Evolutionary conservation across 805 yeast species (phyloP).

Genomic region (Ogataea glucozyma): DNA sequence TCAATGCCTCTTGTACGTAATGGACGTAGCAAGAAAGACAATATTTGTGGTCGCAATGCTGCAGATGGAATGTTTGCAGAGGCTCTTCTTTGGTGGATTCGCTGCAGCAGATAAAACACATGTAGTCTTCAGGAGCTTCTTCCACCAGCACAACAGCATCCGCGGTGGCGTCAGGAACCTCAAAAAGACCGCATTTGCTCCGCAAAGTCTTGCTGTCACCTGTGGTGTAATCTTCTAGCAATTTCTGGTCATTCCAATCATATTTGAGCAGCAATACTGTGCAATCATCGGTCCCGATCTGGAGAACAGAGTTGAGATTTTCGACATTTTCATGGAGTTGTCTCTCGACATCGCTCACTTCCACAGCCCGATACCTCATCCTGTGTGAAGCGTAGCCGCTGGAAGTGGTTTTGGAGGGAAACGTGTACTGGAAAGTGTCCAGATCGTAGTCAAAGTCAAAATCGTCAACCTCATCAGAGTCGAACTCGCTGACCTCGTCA

Average conservation of each 20-base stretch:
- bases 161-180: constrained; percentile 36
- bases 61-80: constrained; percentile 44
- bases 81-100: constrained; percentile 38
- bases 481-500: constrained; percentile 14
- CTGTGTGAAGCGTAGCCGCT: constrained; percentile 29
- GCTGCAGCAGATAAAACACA: constrained; percentile 77
- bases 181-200: constrained; percentile 31
- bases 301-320: constrained; percentile 39
- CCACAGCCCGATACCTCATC: constrained; percentile 30
- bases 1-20: constrained; percentile 54
- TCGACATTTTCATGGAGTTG: constrained; percentile 31
- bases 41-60: constrained; percentile 66
- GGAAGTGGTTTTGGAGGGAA: constrained; percentile 20
- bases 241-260: constrained; percentile 59
- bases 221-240: constrained; percentile 55
- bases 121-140: constrained; percentile 34
- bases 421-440: constrained; percentile 21
- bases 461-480: constrained; percentile 27
- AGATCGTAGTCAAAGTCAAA: constrained; percentile 20
- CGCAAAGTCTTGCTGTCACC: constrained; percentile 34
- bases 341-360: constrained; percentile 35
- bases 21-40: constrained; percentile 69
- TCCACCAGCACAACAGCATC: constrained; percentile 6
- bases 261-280: constrained; percentile 47
- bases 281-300: constrained; percentile 41